Conservation (phyloP, 805 yeast genomes). For the Aciculoconidium aculeatum region DNA sequence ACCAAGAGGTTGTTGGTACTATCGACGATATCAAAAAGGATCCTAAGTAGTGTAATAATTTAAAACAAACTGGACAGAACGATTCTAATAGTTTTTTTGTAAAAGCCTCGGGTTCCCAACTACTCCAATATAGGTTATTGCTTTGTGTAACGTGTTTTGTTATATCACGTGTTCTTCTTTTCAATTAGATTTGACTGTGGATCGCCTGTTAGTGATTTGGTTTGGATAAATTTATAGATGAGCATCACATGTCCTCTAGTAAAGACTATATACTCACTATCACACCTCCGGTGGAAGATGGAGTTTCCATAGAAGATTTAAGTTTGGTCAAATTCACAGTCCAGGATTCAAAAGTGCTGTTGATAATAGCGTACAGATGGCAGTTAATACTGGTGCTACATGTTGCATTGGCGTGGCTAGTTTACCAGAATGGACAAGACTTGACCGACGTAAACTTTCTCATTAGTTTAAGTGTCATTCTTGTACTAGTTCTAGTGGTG, state of each 20-base stretch:
- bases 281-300: slow-evolving; percentile 14
- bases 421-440: not conserved
- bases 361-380: slow-evolving; percentile 5
- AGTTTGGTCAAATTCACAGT: slow-evolving; percentile 17
- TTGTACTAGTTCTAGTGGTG: no score
- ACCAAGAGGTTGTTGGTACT: slow-evolving; percentile 66
- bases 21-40: slow-evolving; percentile 26
- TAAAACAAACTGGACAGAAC: no score
- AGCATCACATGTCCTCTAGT: slow-evolving; percentile 20
- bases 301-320: slow-evolving; percentile 6
- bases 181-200: no score
- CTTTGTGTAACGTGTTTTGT: no score
- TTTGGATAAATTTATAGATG: no score
- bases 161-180: no score
- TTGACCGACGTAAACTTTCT: no score
- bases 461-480: no score
- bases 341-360: slow-evolving; percentile 5
- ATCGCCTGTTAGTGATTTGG: no score
- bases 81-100: no score
- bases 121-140: no score
- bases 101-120: no score
- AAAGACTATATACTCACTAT: slow-evolving; percentile 27
- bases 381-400: slow-evolving; percentile 5
- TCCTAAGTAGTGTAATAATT: not conserved
- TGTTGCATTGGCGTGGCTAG: slow-evolving; percentile 1